Percentiles rank a stretch among this genome's conserved stretches.
phyloP scores from a whole-genome alignment of 148 eudicot genomes.

The Dianthus caryophyllus region DNA sequence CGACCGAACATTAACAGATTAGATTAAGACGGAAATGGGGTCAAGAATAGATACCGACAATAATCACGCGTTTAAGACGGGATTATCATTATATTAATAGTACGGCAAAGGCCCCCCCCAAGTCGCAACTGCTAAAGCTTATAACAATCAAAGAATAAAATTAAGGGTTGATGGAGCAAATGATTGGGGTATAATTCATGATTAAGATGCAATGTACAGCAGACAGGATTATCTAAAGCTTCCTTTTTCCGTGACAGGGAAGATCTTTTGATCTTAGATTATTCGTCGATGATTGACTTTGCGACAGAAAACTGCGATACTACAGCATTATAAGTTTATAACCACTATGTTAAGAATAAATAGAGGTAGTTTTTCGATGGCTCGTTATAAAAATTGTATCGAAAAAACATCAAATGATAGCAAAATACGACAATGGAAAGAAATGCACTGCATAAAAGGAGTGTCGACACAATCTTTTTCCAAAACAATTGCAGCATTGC shows the following conservation, averaged over 20 bases:
- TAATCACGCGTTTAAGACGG: conserved; percentile 17
- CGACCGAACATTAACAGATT: not conserved
- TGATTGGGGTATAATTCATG: conserved; percentile 9
- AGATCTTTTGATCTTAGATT: not conserved
- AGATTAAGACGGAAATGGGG: not conserved
- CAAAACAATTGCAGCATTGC: too few species aligned
- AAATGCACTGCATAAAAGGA: too few species aligned
- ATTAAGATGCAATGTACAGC: conserved; percentile 11
- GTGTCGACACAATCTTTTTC: too few species aligned
- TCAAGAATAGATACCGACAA: conserved; percentile 23
- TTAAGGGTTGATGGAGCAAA: not conserved
- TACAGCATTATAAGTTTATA: too few species aligned
- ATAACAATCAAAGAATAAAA: not conserved
- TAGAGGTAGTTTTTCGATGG: too few species aligned
- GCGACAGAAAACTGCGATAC: conserved; percentile 34
- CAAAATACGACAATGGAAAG: too few species aligned
- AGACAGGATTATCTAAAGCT: not conserved
- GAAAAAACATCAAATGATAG: too few species aligned
- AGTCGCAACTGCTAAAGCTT: not conserved
- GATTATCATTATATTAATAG: conserved; percentile 11
- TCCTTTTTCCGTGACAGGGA: conserved; percentile 5
- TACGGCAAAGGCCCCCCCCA: conserved; percentile 1
- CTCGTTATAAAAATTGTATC: too few species aligned
- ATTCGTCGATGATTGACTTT: too few species aligned
- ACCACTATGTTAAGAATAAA: too few species aligned